Percentiles rank a stretch among this genome's conserved stretches.
Conservation (phyloP, 192 early-diverging fungal genomes). For the Piromyces finnis region DNA sequence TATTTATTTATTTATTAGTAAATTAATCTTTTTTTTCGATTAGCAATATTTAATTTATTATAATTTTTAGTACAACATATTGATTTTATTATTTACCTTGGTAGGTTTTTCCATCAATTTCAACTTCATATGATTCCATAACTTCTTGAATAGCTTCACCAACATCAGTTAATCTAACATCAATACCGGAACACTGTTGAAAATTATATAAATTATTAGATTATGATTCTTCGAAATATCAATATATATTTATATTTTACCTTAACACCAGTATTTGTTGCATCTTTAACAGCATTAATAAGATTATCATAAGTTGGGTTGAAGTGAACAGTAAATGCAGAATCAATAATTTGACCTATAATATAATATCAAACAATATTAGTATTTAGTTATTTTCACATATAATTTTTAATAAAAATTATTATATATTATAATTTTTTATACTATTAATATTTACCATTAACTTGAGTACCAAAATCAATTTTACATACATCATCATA, state of each 20-base stretch:
- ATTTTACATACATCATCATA: conserved; percentile 91
- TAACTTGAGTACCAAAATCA: conserved; percentile 88
- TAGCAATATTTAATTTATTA: too few species aligned
- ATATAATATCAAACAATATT: too few species aligned
- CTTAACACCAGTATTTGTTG: conserved; percentile 84
- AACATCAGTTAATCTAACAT: conserved; percentile 83
- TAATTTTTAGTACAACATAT: too few species aligned
- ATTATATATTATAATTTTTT: too few species aligned
- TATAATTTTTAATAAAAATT: too few species aligned
- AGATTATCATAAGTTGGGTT: conserved; percentile 77
- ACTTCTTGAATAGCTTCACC: conserved; percentile 91
- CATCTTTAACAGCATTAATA: conserved; percentile 74
- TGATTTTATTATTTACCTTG: conserved; percentile 24
- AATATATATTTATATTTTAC: conserved; percentile 2
- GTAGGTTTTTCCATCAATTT: conserved; percentile 78
- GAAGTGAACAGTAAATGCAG: conserved; percentile 82
- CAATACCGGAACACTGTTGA: conserved; percentile 73
- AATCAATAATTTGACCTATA: conserved; percentile 78
- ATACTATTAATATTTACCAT: conserved; percentile 27
- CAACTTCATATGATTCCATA: conserved; percentile 97
- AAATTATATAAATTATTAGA: not conserved
- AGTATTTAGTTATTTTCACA: too few species aligned
- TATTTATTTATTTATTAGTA: too few species aligned
- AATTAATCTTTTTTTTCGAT: too few species aligned
- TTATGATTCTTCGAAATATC: too few species aligned